Conservation (phyloP, 108 stramenopile genomes). For the Seminavis robusta region DNA sequence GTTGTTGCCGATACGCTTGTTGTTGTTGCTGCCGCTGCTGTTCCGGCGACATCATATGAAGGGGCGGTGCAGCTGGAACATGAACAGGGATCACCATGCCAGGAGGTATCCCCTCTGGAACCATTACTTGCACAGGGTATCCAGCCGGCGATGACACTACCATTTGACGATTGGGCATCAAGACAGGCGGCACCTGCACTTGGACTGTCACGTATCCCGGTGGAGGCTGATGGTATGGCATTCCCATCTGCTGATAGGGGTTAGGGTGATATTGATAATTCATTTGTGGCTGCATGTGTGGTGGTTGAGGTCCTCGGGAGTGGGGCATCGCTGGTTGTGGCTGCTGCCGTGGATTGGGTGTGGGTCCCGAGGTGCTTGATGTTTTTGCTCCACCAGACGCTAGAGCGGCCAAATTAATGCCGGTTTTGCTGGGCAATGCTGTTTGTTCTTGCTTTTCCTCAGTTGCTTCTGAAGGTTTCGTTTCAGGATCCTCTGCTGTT, state of each 20-base stretch:
- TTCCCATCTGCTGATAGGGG: background rate
- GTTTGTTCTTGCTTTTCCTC: background rate
- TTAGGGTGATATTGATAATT: too few species aligned
- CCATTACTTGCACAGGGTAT: conserved; percentile 40
- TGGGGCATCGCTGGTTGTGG: background rate
- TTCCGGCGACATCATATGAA: conserved; percentile 30
- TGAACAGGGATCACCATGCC: conserved; percentile 71
- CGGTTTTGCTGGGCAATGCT: conserved; percentile 13
- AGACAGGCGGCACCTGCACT: conserved; percentile 53
- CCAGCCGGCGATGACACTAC: conserved; percentile 43
- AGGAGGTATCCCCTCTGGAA: conserved; percentile 60
- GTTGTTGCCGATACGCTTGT: background rate
- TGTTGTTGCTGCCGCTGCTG: background rate
- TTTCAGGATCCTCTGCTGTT: background rate
- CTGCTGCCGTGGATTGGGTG: background rate
- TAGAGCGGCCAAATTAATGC: conserved; percentile 34
- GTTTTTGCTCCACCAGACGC: background rate
- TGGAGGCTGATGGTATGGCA: conserved; percentile 8
- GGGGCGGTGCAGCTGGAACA: conserved; percentile 41
- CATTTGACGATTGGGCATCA: conserved; percentile 59
- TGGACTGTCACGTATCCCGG: conserved; percentile 46
- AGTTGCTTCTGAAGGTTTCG: background rate
- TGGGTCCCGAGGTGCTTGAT: background rate
- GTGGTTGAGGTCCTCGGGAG: background rate
- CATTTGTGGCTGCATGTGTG: conserved; percentile 4